phyloP scores from a whole-genome alignment of 2,329 filamentous ascomycete species.

The Aspergillus felis region DNA sequence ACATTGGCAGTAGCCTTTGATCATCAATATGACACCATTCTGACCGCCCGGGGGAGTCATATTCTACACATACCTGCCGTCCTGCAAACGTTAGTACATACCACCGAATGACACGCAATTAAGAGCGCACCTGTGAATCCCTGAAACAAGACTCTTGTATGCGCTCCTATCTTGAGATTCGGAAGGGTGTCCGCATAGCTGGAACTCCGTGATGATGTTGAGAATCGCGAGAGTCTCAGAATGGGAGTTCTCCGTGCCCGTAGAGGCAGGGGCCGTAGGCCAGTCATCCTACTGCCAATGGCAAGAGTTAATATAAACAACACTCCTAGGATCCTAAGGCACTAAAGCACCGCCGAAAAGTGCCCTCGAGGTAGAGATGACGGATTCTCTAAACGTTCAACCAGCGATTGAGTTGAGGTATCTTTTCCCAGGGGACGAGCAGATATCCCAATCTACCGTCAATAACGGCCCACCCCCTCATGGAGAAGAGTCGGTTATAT shows the following conservation, averaged over 20 bases:
- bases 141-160: slow-evolving; percentile 67
- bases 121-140: slow-evolving; percentile 59
- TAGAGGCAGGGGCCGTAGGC: slow-evolving; percentile 19
- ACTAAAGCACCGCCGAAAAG: not conserved
- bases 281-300: slow-evolving; percentile 6
- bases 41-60: not conserved
- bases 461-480: not conserved
- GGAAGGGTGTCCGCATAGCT: slow-evolving; percentile 59
- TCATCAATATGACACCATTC: slow-evolving; percentile 8
- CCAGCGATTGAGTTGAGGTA: too few relatives aligned
- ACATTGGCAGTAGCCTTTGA: slow-evolving; percentile 70
- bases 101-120: not conserved
- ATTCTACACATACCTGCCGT: slow-evolving; percentile 28
- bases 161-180: slow-evolving; percentile 63
- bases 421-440: not conserved
- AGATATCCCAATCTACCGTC: not conserved
- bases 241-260: slow-evolving; percentile 13
- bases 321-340: not conserved
- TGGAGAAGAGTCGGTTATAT: not conserved
- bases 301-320: not conserved
- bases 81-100: slow-evolving; percentile 22
- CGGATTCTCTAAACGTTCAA: too few relatives aligned
- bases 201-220: slow-evolving; percentile 24
- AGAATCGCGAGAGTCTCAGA: slow-evolving; percentile 23
- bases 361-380: not conserved